Base-by-base conservation (phyloP, 305 asterid species). In the Solanum hybrid region DNA sequence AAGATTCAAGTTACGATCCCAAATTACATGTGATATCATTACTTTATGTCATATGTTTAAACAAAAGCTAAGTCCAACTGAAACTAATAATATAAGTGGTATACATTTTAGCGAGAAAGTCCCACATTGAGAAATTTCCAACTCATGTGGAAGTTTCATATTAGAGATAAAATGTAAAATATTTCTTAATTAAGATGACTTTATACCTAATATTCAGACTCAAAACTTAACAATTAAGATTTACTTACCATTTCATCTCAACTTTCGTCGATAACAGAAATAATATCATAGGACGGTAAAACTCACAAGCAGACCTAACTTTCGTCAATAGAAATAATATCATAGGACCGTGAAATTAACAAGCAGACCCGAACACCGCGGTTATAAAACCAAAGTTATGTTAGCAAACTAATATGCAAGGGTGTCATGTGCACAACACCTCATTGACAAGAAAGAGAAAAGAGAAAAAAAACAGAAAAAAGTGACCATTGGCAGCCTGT, bases 401-500 rank as follows among this genome's bases (percentile, higher is more conserved):
- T 71, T 12, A 26, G 77, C 77, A 71, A 69, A 66, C 7, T 24
- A 10, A 66, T 56, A n/a, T 56, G 87, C 46, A 56, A 85, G 87
- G 87, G 87, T 85, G 87, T 85, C 87, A 84, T 84, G 42, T 84
- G 87, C 17, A 14, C 66, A 80, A 71, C 77, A 26, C 77, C 37
- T 2, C 46, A 34, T 77, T 34, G 29, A 84, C 42, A 84, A 84
- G 31, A 84, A 84, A 82, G 64, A 27, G 40, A 51, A 42, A 16
- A 79, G 11, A 20, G n/a, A 16, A 5, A 16, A 56, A 5, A 6
- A 27, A 20, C 22, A 31, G 38, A 42, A 82, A 82, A 84, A 51
- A 31, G 75, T 31, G 87, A 7, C 46, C n/a, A 85, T 56, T 85
- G 75, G 76, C 87, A 82, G 86, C 77, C 90, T 89, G 91, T 77